These are phyloP conservation scores for Fusarium sacchari DNA, from an alignment of 2,329 filamentous ascomycete species.

Conservation along the genomic window DNA sequence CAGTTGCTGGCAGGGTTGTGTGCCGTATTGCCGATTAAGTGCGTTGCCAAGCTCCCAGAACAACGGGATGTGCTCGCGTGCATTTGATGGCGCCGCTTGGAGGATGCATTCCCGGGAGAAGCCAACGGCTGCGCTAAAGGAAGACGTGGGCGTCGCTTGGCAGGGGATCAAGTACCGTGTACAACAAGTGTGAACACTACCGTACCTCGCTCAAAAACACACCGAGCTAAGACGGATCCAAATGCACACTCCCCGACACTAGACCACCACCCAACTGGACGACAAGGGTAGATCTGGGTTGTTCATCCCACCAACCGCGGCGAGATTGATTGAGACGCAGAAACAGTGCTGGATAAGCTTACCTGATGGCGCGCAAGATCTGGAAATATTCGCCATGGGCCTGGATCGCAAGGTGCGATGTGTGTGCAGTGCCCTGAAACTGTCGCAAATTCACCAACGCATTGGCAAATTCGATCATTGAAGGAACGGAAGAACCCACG, in stretches of 20 bases:
- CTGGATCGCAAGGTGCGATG: conserved; percentile 3
- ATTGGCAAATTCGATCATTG: conserved; percentile 25
- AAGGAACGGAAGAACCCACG: conserved; percentile 23
- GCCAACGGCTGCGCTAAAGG: conserved; percentile 9
- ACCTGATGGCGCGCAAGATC: conserved; percentile 12
- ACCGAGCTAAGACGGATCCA: neutral
- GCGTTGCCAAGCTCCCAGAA: conserved; percentile 34
- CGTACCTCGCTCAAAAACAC: neutral
- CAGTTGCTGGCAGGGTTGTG: conserved; percentile 5
- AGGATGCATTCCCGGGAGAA: conserved; percentile 32
- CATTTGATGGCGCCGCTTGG: conserved; percentile 31
- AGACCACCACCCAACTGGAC: conserved; percentile 22
- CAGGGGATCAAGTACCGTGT: conserved; percentile 22
- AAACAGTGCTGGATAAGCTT: neutral
- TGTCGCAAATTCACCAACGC: conserved; percentile 33
- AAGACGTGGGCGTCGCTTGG: conserved; percentile 8
- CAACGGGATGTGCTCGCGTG: conserved; percentile 20
- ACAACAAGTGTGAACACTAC: neutral
- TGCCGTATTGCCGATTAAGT: conserved; percentile 42
- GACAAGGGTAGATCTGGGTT: conserved; percentile 30
- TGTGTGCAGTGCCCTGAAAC: neutral
- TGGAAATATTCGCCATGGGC: neutral
- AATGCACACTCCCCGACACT: conserved; percentile 36
- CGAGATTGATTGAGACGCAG: neutral
- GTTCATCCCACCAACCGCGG: conserved; percentile 4